These are phyloP conservation scores for Eucalyptus erythrocorys DNA, from an alignment of 345 rosid species.

Conservation along the genomic window DNA sequence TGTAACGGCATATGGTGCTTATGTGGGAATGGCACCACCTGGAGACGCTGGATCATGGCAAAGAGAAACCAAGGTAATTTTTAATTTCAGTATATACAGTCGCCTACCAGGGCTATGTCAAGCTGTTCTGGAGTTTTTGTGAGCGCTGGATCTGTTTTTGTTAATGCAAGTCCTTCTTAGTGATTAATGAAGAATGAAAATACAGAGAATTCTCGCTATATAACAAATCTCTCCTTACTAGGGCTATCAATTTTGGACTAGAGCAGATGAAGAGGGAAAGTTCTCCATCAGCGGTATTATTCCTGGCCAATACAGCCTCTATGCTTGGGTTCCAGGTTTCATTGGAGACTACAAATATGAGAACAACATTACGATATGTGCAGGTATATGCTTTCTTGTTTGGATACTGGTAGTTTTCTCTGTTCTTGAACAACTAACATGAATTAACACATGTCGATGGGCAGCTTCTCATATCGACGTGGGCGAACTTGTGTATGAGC, in stretches of 20 bases:
- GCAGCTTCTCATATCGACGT: conserved; percentile 32
- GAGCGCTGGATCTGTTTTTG: background rate
- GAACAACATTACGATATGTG: conserved; percentile 14
- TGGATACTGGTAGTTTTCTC: background rate
- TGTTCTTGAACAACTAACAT: background rate
- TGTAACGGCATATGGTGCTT: conserved; percentile 42
- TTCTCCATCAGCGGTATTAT: conserved; percentile 39
- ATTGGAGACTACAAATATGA: conserved; percentile 69
- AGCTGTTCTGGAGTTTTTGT: background rate
- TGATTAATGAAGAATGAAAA: background rate
- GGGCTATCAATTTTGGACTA: conserved; percentile 92
- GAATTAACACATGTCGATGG: background rate
- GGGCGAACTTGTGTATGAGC: conserved; percentile 56
- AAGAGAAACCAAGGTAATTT: conserved; percentile 62
- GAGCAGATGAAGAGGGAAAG: conserved; percentile 41
- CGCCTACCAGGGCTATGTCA: background rate
- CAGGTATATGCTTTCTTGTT: conserved; percentile 24
- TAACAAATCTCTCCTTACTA: conserved; percentile 2
- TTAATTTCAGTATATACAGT: background rate
- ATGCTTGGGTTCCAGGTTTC: conserved; percentile 69
- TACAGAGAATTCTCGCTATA: background rate
- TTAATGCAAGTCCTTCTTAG: background rate
- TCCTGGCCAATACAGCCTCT: conserved; percentile 53
- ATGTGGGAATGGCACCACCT: conserved; percentile 72
- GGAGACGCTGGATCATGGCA: conserved; percentile 97